Conservation (phyloP, 192 early-diverging fungal genomes). For the Funneliformis geosporum region DNA sequence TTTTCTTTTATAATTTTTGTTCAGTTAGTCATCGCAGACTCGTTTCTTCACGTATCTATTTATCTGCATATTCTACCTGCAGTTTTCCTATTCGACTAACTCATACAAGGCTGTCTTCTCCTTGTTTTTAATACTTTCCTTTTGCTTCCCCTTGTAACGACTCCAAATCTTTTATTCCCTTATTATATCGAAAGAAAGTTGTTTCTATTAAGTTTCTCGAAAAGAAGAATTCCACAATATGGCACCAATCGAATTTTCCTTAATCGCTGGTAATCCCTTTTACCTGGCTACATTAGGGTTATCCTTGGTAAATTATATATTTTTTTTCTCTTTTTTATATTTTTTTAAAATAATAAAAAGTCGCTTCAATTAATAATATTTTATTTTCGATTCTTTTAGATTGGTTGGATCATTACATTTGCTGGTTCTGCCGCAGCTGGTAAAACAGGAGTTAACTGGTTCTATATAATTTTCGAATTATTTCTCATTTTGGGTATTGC, state of each 20-base stretch:
- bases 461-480: conserved; percentile 48
- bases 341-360: neutral
- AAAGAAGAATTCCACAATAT: neutral
- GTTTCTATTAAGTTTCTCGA: no score
- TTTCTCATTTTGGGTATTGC: conserved; percentile 39
- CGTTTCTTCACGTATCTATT: neutral
- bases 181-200: neutral
- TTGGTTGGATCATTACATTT: conserved; percentile 52
- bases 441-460: conserved; percentile 37
- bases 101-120: neutral
- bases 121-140: neutral
- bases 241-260: neutral
- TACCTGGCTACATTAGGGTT: conserved; percentile 21
- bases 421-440: conserved; percentile 35
- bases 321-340: neutral
- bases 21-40: neutral
- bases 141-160: neutral
- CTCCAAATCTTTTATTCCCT: neutral
- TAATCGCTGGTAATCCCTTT: conserved; percentile 10
- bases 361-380: neutral
- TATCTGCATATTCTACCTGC: neutral
- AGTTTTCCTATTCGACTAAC: neutral
- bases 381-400: conserved; percentile 33
- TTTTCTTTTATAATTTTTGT: neutral
- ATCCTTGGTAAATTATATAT: neutral